Evolutionary conservation across 208 protist genomes (phyloP).

Genomic region (Acanthamoeba lenticulata): DNA sequence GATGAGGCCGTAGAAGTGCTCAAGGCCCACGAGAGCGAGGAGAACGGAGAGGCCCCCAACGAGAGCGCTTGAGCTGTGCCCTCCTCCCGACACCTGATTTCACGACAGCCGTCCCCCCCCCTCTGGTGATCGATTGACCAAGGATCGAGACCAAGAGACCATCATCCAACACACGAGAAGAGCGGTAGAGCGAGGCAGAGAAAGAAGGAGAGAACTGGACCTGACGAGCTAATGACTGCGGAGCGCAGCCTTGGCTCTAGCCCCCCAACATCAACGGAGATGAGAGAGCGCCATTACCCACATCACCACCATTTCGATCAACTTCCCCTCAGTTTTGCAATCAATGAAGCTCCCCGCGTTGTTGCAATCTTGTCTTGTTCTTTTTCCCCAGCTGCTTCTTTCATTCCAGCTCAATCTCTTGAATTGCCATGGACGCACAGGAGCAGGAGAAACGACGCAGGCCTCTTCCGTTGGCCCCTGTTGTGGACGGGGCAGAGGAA

Average conservation of each 20-base stretch:
- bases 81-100: not conserved
- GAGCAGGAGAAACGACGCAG: not conserved
- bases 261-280: not conserved
- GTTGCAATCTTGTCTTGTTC: too few relatives aligned
- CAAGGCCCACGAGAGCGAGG: conserved; percentile 72
- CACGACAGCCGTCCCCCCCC: not conserved
- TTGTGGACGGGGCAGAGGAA: not conserved
- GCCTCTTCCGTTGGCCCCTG: not conserved
- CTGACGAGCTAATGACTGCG: not conserved
- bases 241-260: not conserved
- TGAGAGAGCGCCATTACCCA: not conserved
- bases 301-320: not conserved
- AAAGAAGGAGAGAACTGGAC: not conserved
- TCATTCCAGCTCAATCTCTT: too few relatives aligned
- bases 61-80: not conserved
- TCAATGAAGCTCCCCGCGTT: not conserved
- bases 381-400: too few relatives aligned
- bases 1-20: conserved; percentile 96
- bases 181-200: too few relatives aligned
- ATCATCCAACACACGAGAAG: too few relatives aligned
- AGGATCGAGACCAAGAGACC: not conserved
- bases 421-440: not conserved
- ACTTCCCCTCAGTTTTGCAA: not conserved
- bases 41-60: conserved; percentile 49
- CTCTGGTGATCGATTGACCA: too few relatives aligned